These are phyloP conservation scores for Kurtzmaniella quercitrusa DNA, from an alignment of 1,139 yeast species.

Conservation along the genomic window DNA sequence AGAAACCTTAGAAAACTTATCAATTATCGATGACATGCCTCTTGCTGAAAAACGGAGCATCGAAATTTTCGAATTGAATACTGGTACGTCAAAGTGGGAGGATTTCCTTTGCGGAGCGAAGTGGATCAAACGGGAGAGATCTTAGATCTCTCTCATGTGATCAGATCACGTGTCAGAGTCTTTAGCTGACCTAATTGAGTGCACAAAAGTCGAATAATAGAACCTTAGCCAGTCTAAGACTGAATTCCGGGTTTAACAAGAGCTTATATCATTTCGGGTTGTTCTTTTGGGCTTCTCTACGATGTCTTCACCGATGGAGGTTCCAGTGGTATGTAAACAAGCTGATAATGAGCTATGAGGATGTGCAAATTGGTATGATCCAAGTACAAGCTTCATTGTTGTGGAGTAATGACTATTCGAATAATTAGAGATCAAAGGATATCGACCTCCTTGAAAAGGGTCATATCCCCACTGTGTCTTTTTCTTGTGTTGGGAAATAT, in stretches of 20 bases:
- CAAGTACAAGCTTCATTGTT: too few species aligned
- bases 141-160: not conserved
- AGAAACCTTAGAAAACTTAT: constrained; percentile 37
- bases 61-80: constrained; percentile 1
- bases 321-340: not conserved
- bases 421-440: too few species aligned
- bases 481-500: too few species aligned
- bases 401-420: too few species aligned
- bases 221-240: not conserved
- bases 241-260: not conserved
- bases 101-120: not conserved
- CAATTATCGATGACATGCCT: constrained; percentile 12
- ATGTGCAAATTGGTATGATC: too few species aligned
- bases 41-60: not conserved
- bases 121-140: not conserved
- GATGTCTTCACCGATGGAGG: not conserved
- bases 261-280: not conserved
- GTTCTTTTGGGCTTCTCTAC: not conserved
- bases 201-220: not conserved
- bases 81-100: not conserved
- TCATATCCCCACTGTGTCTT: too few species aligned
- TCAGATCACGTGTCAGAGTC: not conserved
- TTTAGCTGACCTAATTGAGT: not conserved
- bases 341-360: too few species aligned
- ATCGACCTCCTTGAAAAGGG: too few species aligned